phyloP scores from a whole-genome alignment of 352 stramenopile genomes.

The Aphanomyces euteiches region DNA sequence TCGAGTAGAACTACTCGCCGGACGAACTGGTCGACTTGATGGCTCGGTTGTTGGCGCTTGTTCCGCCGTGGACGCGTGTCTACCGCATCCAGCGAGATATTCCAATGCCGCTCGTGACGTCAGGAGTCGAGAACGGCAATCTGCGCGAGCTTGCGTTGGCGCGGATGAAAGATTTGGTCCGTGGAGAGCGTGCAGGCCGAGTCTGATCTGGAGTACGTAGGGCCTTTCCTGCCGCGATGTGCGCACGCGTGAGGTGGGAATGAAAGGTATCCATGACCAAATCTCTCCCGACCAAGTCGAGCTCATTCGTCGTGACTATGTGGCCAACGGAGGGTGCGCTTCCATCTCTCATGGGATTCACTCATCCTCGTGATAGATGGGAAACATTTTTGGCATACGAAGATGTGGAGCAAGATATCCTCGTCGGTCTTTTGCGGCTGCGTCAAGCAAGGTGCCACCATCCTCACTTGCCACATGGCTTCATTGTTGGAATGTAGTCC shows the following conservation, averaged over 20 bases:
- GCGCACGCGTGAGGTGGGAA: slow-evolving; percentile 93
- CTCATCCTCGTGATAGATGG: slow-evolving; percentile 46
- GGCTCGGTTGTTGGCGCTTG: slow-evolving; percentile 88
- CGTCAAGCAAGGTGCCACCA: slow-evolving; percentile 65
- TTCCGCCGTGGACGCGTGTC: slow-evolving; percentile 94
- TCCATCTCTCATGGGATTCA: background rate
- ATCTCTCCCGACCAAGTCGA: slow-evolving; percentile 93
- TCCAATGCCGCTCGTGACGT: slow-evolving; percentile 96
- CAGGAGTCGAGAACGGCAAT: slow-evolving; percentile 95
- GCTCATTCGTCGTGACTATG: slow-evolving; percentile 94
- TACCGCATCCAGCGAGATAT: slow-evolving; percentile 97
- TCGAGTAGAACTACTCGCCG: slow-evolving; percentile 54
- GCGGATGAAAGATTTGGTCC: slow-evolving; percentile 89
- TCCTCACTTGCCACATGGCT: slow-evolving; percentile 41
- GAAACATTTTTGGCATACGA: slow-evolving; percentile 97
- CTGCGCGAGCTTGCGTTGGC: slow-evolving; percentile 90
- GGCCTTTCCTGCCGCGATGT: slow-evolving; percentile 93
- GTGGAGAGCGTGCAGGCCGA: no score
- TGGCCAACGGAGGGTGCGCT: slow-evolving; percentile 84
- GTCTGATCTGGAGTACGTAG: background rate
- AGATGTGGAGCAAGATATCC: slow-evolving; percentile 94
- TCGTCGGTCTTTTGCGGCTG: slow-evolving; percentile 93
- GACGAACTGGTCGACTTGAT: slow-evolving; percentile 90
- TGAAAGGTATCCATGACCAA: slow-evolving; percentile 96
- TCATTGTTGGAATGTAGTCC: slow-evolving; percentile 34